A percentile compares a stretch with the other conserved stretches of the same genome.
phyloP scores from a whole-genome alignment of 2,329 filamentous ascomycete genomes.

The Aquanectria penicillioides region DNA sequence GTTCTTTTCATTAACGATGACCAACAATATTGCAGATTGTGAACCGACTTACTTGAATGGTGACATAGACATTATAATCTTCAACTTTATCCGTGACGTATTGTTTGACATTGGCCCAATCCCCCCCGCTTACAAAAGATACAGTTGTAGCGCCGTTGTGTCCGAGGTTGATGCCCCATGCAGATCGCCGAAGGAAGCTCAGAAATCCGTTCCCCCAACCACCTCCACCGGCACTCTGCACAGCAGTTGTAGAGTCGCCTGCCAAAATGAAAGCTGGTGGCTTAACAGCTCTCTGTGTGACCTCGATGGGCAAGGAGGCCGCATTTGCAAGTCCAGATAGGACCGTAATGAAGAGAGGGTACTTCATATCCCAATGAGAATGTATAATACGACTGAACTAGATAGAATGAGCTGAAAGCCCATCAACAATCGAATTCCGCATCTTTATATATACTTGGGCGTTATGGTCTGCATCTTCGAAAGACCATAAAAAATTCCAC shows the following conservation, averaged over 20 bases:
- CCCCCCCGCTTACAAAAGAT: neutral
- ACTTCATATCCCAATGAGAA: no score
- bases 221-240: no score
- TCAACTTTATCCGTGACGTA: neutral
- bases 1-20: neutral
- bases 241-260: neutral
- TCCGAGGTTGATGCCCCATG: conserved; percentile 2
- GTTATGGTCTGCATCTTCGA: no score
- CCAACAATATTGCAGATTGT: neutral
- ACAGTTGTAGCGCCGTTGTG: conserved; percentile 4
- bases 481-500: no score
- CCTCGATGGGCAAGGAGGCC: no score
- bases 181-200: neutral
- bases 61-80: neutral
- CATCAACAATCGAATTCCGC: no score
- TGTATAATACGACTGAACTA: no score
- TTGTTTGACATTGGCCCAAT: neutral
- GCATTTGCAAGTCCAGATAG: no score
- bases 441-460: no score
- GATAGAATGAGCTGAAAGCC: no score
- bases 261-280: neutral
- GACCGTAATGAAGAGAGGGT: no score
- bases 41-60: no score
- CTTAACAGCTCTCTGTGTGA: neutral
- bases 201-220: conserved; percentile 9